phyloP scores from a whole-genome alignment of 1,284 basidiomycete genomes.

The Malassezia equina region DNA sequence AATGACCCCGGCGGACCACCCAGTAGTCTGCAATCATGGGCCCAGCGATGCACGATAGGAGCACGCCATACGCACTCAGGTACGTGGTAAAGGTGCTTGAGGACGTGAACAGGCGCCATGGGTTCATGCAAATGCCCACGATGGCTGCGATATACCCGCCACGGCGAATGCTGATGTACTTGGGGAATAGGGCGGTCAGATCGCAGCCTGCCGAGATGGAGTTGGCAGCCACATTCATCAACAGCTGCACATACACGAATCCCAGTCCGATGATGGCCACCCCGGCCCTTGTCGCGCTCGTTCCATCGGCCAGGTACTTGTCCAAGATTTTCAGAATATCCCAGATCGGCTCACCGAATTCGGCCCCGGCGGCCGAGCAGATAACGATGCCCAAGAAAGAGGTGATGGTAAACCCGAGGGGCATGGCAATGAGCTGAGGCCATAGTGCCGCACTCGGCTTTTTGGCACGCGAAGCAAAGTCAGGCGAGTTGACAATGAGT shows the following conservation, averaged over 20 bases:
- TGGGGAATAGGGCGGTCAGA: slow-evolving; percentile 63
- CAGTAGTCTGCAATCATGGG: slow-evolving; percentile 59
- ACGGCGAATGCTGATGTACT: slow-evolving; percentile 73
- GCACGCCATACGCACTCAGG: slow-evolving; percentile 59
- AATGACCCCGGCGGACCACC: slow-evolving; percentile 62
- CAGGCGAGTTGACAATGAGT: slow-evolving; percentile 31
- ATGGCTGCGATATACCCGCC: slow-evolving; percentile 69
- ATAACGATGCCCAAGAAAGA: slow-evolving; percentile 76
- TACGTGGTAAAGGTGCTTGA: slow-evolving; percentile 71
- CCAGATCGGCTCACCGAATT: slow-evolving; percentile 2
- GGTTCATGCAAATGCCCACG: slow-evolving; percentile 62
- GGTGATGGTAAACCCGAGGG: slow-evolving; percentile 65
- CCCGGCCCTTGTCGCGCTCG: slow-evolving; percentile 55
- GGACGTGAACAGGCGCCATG: slow-evolving; percentile 68
- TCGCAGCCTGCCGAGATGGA: slow-evolving; percentile 75
- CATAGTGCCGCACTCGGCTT: slow-evolving; percentile 20
- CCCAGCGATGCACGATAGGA: slow-evolving; percentile 48
- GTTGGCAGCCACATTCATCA: slow-evolving; percentile 63
- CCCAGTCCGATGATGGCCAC: slow-evolving; percentile 59
- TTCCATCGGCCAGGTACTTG: slow-evolving; percentile 58
- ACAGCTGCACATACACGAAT: slow-evolving; percentile 63
- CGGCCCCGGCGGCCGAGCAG: slow-evolving; percentile 47
- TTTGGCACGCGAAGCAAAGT: slow-evolving; percentile 32
- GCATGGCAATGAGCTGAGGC: slow-evolving; percentile 54
- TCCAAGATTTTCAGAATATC: slow-evolving; percentile 50